Percentiles rank a stretch among this genome's conserved stretches.
These are phyloP conservation scores for Pseudogymnoascus sp. DNA, from an alignment of 2,329 filamentous ascomycete genomes.

Conservation along the genomic window DNA sequence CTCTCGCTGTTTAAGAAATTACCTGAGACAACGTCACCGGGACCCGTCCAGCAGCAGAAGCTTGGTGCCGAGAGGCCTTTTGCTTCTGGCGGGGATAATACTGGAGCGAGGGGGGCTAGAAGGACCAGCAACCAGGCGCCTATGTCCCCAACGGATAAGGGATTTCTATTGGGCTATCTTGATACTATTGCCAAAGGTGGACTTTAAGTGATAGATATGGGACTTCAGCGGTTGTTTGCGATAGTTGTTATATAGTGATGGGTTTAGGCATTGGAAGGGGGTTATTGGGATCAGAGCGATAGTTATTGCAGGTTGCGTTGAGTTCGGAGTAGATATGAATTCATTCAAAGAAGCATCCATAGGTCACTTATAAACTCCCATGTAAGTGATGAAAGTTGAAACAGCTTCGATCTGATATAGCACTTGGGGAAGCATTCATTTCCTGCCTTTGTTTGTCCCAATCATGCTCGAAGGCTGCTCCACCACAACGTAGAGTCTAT, in stretches of 20 bases:
- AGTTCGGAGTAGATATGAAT: background rate
- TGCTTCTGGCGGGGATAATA: background rate
- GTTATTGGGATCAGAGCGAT: background rate
- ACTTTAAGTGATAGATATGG: background rate
- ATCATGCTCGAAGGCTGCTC: background rate
- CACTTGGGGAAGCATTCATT: background rate
- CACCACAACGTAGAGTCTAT: background rate
- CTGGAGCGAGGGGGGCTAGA: constrained; percentile 12
- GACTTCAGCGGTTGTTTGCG: background rate
- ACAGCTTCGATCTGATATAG: background rate
- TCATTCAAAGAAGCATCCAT: background rate
- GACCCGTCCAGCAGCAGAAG: background rate
- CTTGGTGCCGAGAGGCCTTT: background rate
- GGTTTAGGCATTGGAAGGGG: background rate
- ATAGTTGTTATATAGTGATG: constrained; percentile 4
- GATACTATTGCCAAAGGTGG: constrained; percentile 36
- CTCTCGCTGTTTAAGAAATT: constrained; percentile 24
- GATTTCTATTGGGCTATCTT: constrained; percentile 69
- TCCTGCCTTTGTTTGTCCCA: background rate
- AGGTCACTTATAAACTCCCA: background rate
- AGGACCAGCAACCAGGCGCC: constrained; percentile 44
- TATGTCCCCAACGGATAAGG: constrained; percentile 63
- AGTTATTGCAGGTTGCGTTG: constrained; percentile 2
- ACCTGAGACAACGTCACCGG: constrained; percentile 9
- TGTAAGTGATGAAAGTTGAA: background rate